These are phyloP conservation scores for Neurospora pannonica DNA, from an alignment of 495 filamentous ascomycete genomes.

Conservation along the genomic window DNA sequence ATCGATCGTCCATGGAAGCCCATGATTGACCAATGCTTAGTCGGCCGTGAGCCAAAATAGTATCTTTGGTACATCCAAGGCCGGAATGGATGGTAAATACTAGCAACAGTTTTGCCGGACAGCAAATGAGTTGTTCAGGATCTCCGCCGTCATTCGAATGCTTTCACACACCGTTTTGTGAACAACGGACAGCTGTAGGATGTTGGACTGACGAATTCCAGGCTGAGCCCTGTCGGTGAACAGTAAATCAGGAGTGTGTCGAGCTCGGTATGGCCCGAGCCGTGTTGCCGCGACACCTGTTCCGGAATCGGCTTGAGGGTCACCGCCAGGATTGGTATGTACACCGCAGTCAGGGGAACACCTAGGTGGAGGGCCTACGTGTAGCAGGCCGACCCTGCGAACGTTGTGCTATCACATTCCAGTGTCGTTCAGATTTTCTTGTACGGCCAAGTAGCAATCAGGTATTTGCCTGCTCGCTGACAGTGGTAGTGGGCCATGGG, in stretches of 20 bases:
- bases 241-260: neutral
- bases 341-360: constrained; percentile 5
- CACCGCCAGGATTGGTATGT: constrained; percentile 6
- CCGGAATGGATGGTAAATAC: neutral
- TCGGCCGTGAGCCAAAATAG: neutral
- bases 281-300: neutral
- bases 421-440: constrained; percentile 1
- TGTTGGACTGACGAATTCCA: neutral
- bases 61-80: neutral
- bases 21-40: neutral
- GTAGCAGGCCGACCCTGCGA: neutral
- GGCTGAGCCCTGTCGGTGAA: neutral
- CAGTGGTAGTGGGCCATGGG: neutral
- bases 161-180: neutral
- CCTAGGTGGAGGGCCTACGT: neutral
- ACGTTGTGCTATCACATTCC: constrained; percentile 3
- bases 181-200: neutral
- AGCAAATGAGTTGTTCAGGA: neutral
- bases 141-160: neutral
- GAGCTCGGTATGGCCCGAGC: neutral
- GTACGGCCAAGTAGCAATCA: constrained; percentile 7
- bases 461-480: constrained; percentile 1
- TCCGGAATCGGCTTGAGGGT: neutral
- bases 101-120: neutral
- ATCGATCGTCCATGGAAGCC: neutral